A percentile compares a stretch with the other conserved stretches of the same genome.
These are phyloP conservation scores for Aspergillus sp. DNA, from an alignment of 2,329 filamentous ascomycete species.

Conservation along the genomic window DNA sequence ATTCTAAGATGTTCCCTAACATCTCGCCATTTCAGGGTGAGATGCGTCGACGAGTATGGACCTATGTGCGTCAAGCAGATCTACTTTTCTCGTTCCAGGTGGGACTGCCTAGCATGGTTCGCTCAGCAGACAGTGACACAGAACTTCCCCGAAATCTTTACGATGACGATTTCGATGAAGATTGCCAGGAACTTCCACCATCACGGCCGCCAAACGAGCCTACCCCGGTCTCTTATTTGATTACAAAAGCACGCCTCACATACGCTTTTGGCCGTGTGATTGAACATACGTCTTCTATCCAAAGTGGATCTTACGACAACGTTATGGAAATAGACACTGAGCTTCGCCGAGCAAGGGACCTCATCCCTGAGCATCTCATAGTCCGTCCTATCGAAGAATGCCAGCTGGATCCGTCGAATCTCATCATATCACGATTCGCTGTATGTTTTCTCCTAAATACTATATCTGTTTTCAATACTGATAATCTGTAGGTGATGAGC, in stretches of 20 bases:
- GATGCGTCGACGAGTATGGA: conserved; percentile 49
- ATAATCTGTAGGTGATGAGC: conserved; percentile 56
- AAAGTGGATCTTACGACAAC: conserved; percentile 52
- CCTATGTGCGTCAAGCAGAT: conserved; percentile 54
- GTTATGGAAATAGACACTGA: conserved; percentile 57
- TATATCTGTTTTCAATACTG: conserved; percentile 3
- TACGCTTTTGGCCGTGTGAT: conserved; percentile 41
- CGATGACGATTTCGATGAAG: conserved; percentile 61
- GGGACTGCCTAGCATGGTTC: conserved; percentile 63
- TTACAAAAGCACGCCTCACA: conserved; percentile 40
- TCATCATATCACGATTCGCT: conserved; percentile 77
- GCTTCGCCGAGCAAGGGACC: conserved; percentile 54
- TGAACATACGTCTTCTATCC: conserved; percentile 38
- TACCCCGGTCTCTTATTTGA: conserved; percentile 50
- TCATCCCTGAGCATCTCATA: conserved; percentile 74
- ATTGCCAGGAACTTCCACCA: conserved; percentile 51
- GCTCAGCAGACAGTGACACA: conserved; percentile 60
- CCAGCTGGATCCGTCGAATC: conserved; percentile 61
- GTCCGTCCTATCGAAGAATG: conserved; percentile 70
- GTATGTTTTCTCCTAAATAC: conserved; percentile 20
- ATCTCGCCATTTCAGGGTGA: conserved; percentile 59
- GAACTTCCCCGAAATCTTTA: conserved; percentile 57
- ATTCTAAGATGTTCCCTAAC: conserved; percentile 55
- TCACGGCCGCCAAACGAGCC: conserved; percentile 55
- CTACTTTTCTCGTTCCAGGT: conserved; percentile 63